Conservation (phyloP, 331 rosid species). For the Ulmus americana region DNA sequence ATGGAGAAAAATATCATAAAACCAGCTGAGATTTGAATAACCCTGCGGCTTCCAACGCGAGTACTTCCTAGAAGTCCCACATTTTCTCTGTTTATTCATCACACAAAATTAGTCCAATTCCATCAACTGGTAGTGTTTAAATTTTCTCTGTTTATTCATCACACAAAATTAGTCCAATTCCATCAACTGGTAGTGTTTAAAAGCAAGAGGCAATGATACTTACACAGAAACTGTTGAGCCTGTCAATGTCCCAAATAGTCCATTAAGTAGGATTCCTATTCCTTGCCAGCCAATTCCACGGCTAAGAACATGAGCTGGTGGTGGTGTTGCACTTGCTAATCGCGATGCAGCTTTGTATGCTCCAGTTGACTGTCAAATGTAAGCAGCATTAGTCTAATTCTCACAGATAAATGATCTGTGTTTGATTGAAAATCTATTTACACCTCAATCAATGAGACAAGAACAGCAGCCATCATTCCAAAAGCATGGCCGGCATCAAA, state of each 20-base stretch:
- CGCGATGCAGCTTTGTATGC: constrained; percentile 96
- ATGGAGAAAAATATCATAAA: constrained; percentile 97
- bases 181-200: constrained; percentile 11
- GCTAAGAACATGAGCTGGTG: constrained; percentile 97
- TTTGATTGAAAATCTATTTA: not conserved
- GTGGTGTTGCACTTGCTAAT: constrained; percentile 94
- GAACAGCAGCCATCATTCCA: constrained; percentile 94
- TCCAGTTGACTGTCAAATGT: constrained; percentile 72
- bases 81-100: constrained; percentile 56
- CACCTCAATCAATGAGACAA: constrained; percentile 96
- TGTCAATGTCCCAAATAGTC: constrained; percentile 85
- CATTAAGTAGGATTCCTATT: constrained; percentile 78
- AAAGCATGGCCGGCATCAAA: constrained; percentile 88
- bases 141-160: constrained; percentile 55
- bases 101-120: not conserved
- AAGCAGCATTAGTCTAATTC: constrained; percentile 2
- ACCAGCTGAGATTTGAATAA: constrained; percentile 93
- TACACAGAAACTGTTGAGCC: constrained; percentile 90
- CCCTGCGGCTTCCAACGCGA: constrained; percentile 96
- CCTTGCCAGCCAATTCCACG: constrained; percentile 99
- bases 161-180: constrained; percentile 9
- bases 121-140: constrained; percentile 6
- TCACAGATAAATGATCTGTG: not conserved
- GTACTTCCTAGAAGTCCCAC: constrained; percentile 97
- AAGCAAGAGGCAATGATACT: constrained; percentile 14